These are phyloP conservation scores for Cystobasidium tubakii DNA, from an alignment of 768 basidiomycete species.

Conservation along the genomic window DNA sequence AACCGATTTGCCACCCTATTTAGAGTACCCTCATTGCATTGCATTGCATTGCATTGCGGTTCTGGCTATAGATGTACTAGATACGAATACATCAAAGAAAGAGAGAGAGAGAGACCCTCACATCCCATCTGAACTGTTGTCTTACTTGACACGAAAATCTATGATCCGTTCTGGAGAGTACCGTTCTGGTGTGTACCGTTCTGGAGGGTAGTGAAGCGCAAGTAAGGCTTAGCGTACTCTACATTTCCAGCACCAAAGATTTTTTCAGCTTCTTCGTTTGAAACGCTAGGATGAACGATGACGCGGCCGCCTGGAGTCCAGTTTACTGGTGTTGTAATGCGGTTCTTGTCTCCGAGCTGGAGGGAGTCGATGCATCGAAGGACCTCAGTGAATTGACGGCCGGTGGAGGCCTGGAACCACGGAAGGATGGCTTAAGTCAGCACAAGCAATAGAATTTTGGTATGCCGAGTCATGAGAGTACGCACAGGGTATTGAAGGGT, in stretches of 20 bases:
- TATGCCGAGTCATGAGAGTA: not conserved
- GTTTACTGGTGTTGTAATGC: slow-evolving; percentile 69
- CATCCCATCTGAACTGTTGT: too few species aligned
- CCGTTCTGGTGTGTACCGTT: too few species aligned
- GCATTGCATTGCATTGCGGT: too few species aligned
- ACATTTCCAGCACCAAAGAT: slow-evolving; percentile 77
- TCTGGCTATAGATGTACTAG: too few species aligned
- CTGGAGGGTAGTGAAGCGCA: slow-evolving; percentile 56
- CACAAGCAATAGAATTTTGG: not conserved
- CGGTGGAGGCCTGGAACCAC: slow-evolving; percentile 65
- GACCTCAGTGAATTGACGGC: slow-evolving; percentile 80
- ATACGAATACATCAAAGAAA: too few species aligned
- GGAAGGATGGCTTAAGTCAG: not conserved
- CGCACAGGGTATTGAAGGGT: slow-evolving; percentile 71
- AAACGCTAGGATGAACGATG: slow-evolving; percentile 70
- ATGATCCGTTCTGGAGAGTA: slow-evolving; percentile 30
- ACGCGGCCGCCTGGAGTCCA: slow-evolving; percentile 84
- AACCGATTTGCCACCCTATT: not conserved
- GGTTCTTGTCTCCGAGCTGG: slow-evolving; percentile 62
- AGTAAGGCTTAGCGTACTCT: slow-evolving; percentile 68
- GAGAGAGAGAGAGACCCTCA: too few species aligned
- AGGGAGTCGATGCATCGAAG: slow-evolving; percentile 80
- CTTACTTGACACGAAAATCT: too few species aligned
- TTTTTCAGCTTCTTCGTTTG: slow-evolving; percentile 79
- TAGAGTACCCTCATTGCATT: not conserved